Evolutionary conservation across 371 early-diverging fungal species (phyloP), one percentile per base, ranked within the genome.

Genomic region (Mucor saturninus): DNA sequence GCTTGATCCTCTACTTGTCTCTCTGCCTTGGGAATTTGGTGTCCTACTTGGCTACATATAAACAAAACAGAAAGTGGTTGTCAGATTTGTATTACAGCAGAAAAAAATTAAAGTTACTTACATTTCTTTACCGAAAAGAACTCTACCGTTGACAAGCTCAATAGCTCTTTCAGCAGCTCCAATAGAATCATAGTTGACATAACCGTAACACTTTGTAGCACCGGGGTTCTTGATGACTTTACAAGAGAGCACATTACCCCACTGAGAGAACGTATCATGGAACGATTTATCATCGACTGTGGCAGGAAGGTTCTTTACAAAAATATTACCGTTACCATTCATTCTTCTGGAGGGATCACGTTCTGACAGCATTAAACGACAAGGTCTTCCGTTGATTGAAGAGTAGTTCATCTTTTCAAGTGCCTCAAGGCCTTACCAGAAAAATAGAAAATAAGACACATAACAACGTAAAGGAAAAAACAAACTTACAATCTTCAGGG

Each of bases 321-420:
- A 95, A 68, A 99, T 91, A 86, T 99, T 99, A 70, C 98, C 98
- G 37, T 83, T 80, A 32, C 95, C 94, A 54, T 85, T 79, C 67
- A 86, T 85, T 77, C 98, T 94, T 72, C 92, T 85, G 26, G 93
- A 81, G 11, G 96, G 94, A 83, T 99, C 95, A 54, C 97, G 92
- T 83, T 98, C 95, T 50, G 95, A 93, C 95, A 97, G 95, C 99
- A 98, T 99, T 73, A 98, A 93, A 50, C 99, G 93, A 86, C 97
- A 96, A 15, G 94, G 86, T 64, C 89, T 91, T 67, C 93, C 95
- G 77, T 93, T 92, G 75, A 99, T 91, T 67, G 83, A 73, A 45
- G 95, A 89, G 79, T 95, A 96, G 88, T 99, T 99, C 68, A 98
- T 83, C 46, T 86, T 75, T 61, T 94, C 92, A 56, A 98, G 81